Evolutionary conservation across 2,329 filamentous ascomycete genomes (phyloP), one percentile per base, ranked within the genome.

Genomic region (Phyllosticta citrichinensis): DNA sequence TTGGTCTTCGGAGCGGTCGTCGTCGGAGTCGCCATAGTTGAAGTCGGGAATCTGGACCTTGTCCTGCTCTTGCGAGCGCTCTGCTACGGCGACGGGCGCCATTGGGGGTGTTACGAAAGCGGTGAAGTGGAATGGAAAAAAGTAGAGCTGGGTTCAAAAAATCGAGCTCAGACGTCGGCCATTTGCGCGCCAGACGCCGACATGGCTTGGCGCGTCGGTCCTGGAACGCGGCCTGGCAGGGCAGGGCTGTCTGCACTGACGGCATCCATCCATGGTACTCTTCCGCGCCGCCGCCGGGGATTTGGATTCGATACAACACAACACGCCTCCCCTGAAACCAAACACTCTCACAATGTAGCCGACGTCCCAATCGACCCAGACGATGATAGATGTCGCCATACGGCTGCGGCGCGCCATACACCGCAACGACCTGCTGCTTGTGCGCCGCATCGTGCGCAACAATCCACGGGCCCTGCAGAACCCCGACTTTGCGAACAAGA

Each of bases 391-490:
- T 65, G 83, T 89, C 62, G 83, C 86, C 61, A 83, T 86, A 72
- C 88, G 91, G 68, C 80, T 95, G 53, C 87, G 91, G 66, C 87
- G 91, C 67, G 91, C 91, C 63, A 93, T 96, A 72, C 82, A 87
- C 70, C 81, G 85, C 68, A 86, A 88, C 73, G 87, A 93, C 71
- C 75, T 82, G 73, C 77, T 84, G 61, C 87, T 96, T 65, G 87
- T 91, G 66, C 77, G 81, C 66, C 88, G 91, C 71, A 91, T 96
- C 70, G 80, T 95, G 65, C 83, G 81, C 65, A 86, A 86, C 62
- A 85, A 93, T 69, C 88, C 87, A 0, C 71, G 76, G 19, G 83
- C 87, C 64, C 79, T 96, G 27, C 86, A 87, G 69, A 96, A 96
- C 70, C 89, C 91, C 2, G 89, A 96, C 73, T 82, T 83, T 67